A percentile compares a stretch with the other conserved stretches of the same genome.
phyloP scores from a whole-genome alignment of 345 rosid species.

The Psidium friedrichsthalianum region DNA sequence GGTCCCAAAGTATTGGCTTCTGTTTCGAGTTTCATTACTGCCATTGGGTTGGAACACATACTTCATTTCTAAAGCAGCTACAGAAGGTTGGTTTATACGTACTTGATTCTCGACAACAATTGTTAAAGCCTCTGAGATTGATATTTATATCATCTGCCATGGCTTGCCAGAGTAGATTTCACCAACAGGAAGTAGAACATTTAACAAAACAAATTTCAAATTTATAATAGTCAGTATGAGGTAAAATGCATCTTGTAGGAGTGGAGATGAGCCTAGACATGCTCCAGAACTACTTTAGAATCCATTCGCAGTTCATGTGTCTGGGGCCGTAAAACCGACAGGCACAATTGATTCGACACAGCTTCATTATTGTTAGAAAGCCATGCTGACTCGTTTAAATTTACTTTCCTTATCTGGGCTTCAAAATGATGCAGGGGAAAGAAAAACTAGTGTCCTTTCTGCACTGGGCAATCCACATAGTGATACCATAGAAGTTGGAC shows the following conservation, averaged over 20 bases:
- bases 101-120: not conserved
- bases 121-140: not conserved
- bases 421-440: constrained; percentile 23
- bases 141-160: not conserved
- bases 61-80: constrained; percentile 41
- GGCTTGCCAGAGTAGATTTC: not conserved
- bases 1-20: constrained; percentile 59
- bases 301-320: not conserved
- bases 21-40: constrained; percentile 54
- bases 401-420: not conserved
- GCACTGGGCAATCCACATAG: constrained; percentile 9
- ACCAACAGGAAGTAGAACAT: not conserved
- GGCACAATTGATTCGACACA: not conserved
- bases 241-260: not conserved
- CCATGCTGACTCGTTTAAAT: not conserved
- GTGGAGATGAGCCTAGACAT: not conserved
- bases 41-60: constrained; percentile 87
- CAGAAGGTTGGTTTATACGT: constrained; percentile 25
- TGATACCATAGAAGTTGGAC: constrained; percentile 52
- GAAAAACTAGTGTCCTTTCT: constrained; percentile 1
- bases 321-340: not conserved
- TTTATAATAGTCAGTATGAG: not conserved
- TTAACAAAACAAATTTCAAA: not conserved
- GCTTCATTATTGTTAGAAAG: not conserved
- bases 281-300: not conserved